Conservation (phyloP, 768 basidiomycete genomes). For the Nevesoporus exiguus region DNA sequence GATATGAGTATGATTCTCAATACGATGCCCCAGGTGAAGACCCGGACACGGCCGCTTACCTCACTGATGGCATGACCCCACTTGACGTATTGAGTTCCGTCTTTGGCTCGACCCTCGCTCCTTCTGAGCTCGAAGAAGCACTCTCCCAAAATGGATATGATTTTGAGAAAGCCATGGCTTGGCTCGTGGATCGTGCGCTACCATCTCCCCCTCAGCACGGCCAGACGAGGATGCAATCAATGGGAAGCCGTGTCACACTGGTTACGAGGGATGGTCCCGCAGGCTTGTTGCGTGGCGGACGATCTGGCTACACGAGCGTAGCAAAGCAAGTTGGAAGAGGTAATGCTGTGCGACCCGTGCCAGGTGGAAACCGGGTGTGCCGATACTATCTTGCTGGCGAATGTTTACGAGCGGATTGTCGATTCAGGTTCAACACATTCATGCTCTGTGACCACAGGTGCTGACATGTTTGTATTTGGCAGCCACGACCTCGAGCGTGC, state of each 20-base stretch:
- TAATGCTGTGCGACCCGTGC: constrained; percentile 33
- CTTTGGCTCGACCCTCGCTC: constrained; percentile 86
- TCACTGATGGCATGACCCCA: constrained; percentile 94
- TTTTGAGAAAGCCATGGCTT: constrained; percentile 94
- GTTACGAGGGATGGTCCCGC: constrained; percentile 53
- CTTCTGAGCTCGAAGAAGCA: constrained; percentile 92
- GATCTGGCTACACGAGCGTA: constrained; percentile 34
- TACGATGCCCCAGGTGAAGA: constrained; percentile 38
- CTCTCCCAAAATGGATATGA: constrained; percentile 86
- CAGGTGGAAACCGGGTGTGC: constrained; percentile 73
- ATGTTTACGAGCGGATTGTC: constrained; percentile 92
- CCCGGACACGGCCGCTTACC: constrained; percentile 52
- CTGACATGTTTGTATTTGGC: constrained; percentile 16
- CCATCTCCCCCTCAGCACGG: constrained; percentile 41
- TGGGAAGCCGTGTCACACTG: constrained; percentile 66
- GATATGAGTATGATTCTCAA: constrained; percentile 32
- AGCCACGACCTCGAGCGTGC: constrained; percentile 96
- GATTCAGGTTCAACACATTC: constrained; percentile 77
- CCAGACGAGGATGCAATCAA: constrained; percentile 49
- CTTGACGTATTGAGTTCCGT: constrained; percentile 94
- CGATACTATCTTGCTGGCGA: constrained; percentile 96
- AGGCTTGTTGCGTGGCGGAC: constrained; percentile 39
- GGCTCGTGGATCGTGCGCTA: constrained; percentile 76
- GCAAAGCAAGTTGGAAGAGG: constrained; percentile 20
- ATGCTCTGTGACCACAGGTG: neutral